These are phyloP conservation scores for Aaosphaeria arxii DNA, from an alignment of 2,329 filamentous ascomycete species.

Conservation along the genomic window DNA sequence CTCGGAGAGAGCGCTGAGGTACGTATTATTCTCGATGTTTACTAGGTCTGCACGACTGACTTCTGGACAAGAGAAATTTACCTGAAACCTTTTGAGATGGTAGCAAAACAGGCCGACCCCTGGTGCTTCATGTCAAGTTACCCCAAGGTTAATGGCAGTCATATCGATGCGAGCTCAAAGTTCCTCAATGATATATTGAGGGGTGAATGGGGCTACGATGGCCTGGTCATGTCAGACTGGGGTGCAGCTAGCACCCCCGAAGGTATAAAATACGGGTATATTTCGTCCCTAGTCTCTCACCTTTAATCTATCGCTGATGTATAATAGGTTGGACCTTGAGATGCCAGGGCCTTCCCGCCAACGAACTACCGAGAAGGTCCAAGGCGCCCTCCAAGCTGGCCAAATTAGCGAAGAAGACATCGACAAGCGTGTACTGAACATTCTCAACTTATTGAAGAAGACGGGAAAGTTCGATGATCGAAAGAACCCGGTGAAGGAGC, in stretches of 20 bases:
- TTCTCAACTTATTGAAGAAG: constrained; percentile 5
- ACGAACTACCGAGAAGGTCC: constrained; percentile 62
- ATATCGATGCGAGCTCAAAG: constrained; percentile 40
- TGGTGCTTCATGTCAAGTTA: constrained; percentile 51
- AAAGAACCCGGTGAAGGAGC: constrained; percentile 4
- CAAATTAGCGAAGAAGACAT: constrained; percentile 3
- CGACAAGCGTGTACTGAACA: constrained; percentile 2
- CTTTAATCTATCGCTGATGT: constrained; percentile 2
- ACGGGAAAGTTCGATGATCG: constrained; percentile 9
- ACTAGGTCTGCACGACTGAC: constrained; percentile 31
- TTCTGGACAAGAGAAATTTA: constrained; percentile 50
- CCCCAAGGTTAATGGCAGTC: constrained; percentile 6
- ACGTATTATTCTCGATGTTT: neutral
- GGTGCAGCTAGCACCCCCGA: constrained; percentile 56
- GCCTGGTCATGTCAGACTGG: constrained; percentile 63
- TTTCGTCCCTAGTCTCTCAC: constrained; percentile 39
- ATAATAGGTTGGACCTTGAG: constrained; percentile 10
- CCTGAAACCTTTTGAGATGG: constrained; percentile 59
- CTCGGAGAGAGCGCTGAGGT: constrained; percentile 54
- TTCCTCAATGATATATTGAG: constrained; percentile 43
- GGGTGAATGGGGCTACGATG: constrained; percentile 44
- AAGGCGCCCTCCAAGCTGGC: constrained; percentile 57
- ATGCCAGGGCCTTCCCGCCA: constrained; percentile 55
- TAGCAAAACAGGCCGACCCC: constrained; percentile 62
- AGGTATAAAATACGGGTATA: constrained; percentile 7